Percentiles rank a stretch among this genome's conserved stretches.
These are phyloP conservation scores for Trebouxia sp. DNA, from an alignment of 139 green algal species.

Conservation along the genomic window DNA sequence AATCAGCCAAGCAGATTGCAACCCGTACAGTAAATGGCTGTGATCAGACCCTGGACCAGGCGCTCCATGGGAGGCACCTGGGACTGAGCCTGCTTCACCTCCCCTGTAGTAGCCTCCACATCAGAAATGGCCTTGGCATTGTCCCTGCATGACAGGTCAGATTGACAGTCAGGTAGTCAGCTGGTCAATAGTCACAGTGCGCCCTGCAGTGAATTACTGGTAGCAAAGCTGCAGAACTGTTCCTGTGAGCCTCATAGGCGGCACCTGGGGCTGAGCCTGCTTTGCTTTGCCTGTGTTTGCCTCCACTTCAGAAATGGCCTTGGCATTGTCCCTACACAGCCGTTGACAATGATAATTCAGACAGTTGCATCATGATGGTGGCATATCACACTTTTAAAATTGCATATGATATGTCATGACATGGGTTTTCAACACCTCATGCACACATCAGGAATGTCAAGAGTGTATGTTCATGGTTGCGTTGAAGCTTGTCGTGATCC, in stretches of 20 bases:
- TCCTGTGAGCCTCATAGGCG: constrained; percentile 1
- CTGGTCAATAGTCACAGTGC: too few species aligned
- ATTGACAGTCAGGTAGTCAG: not conserved
- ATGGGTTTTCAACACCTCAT: too few species aligned
- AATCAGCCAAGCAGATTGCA: not conserved
- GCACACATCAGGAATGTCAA: too few species aligned
- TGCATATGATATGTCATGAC: too few species aligned
- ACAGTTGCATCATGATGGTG: too few species aligned
- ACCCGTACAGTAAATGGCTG: too few species aligned
- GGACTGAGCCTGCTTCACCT: constrained; percentile 10
- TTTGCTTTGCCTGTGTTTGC: not conserved
- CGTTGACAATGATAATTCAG: too few species aligned
- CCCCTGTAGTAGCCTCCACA: not conserved
- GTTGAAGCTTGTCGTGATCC: too few species aligned
- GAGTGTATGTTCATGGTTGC: too few species aligned
- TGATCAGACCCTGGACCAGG: not conserved
- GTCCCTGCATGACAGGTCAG: not conserved
- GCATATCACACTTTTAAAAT: too few species aligned
- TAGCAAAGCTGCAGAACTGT: too few species aligned
- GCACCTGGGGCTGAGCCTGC: not conserved
- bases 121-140: not conserved
- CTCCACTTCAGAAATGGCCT: not conserved
- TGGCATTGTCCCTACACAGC: not conserved
- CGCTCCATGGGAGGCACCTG: constrained; percentile 2
- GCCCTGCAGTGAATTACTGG: not conserved